A percentile compares a stretch with the other conserved stretches of the same genome.
phyloP scores from a whole-genome alignment of 1,284 basidiomycete genomes.

The Mycena citricolor region DNA sequence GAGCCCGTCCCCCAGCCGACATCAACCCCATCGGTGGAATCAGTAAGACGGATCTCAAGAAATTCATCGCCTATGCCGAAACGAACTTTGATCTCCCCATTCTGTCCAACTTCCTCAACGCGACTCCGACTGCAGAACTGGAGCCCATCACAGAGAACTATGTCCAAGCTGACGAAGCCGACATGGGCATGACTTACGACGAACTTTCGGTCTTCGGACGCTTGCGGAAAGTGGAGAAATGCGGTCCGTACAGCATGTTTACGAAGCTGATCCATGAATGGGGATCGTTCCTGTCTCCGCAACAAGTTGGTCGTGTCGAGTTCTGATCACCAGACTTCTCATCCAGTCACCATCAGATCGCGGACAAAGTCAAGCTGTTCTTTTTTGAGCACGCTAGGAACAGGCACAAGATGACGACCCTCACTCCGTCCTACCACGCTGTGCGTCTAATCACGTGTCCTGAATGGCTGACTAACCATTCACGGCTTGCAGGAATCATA shows the following conservation, averaged over 20 bases:
- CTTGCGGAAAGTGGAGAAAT: conserved; percentile 94
- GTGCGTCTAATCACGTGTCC: conserved; percentile 54
- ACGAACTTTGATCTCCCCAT: conserved; percentile 83
- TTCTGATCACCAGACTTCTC: too few relatives aligned
- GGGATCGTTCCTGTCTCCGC: conserved; percentile 79
- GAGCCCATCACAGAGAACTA: conserved; percentile 94
- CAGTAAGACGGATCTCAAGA: conserved; percentile 96
- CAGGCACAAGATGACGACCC: conserved; percentile 98
- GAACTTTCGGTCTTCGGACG: conserved; percentile 93
- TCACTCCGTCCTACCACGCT: conserved; percentile 96
- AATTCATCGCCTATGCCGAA: conserved; percentile 88
- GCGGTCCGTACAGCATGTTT: conserved; percentile 96
- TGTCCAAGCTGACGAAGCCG: conserved; percentile 96
- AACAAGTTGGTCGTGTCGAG: too few relatives aligned
- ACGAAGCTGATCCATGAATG: conserved; percentile 93
- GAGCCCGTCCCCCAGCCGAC: conserved; percentile 61
- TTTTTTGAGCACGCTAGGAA: conserved; percentile 98
- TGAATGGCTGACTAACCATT: conserved; percentile 5
- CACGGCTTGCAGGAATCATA: conserved; percentile 85
- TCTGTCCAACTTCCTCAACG: conserved; percentile 78
- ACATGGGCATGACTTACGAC: conserved; percentile 99
- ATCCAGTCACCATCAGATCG: conserved; percentile 84
- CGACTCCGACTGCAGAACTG: conserved; percentile 93
- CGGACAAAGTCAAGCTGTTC: conserved; percentile 96
- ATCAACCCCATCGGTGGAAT: conserved; percentile 98